These are phyloP conservation scores for Volvox africanus DNA, from an alignment of 139 green algal species.

Conservation along the genomic window DNA sequence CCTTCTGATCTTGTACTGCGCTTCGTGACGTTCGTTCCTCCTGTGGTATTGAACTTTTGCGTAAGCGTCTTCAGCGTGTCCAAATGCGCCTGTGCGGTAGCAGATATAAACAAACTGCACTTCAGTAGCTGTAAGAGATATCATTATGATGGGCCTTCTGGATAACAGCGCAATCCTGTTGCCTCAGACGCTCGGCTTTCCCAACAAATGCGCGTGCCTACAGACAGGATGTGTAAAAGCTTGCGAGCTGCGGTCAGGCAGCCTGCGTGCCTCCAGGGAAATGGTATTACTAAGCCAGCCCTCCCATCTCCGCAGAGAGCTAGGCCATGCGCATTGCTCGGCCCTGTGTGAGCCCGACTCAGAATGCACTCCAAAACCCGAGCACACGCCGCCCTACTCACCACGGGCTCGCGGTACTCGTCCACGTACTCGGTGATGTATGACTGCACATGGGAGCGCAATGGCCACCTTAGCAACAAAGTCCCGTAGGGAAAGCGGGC, in stretches of 20 bases:
- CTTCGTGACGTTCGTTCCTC: slow-evolving; percentile 14
- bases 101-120: neutral
- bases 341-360: no score
- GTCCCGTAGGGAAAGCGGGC: neutral
- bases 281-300: no score
- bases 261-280: no score
- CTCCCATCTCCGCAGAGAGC: neutral
- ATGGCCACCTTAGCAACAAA: neutral
- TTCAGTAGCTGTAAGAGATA: neutral
- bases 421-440: slow-evolving; percentile 43
- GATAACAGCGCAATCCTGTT: no score
- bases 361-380: no score
- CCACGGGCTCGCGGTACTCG: slow-evolving; percentile 45
- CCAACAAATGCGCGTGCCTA: no score
- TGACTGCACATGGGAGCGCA: neutral
- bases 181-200: no score
- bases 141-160: no score
- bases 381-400: neutral
- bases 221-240: neutral
- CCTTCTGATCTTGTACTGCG: slow-evolving; percentile 35
- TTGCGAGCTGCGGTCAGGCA: no score
- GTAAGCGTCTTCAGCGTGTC: slow-evolving; percentile 32
- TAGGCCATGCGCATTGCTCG: neutral
- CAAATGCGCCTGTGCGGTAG: neutral
- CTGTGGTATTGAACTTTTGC: slow-evolving; percentile 13